These are phyloP conservation scores for Astragalus glycyphyllos DNA, from an alignment of 306 rosid species.

Conservation along the genomic window DNA sequence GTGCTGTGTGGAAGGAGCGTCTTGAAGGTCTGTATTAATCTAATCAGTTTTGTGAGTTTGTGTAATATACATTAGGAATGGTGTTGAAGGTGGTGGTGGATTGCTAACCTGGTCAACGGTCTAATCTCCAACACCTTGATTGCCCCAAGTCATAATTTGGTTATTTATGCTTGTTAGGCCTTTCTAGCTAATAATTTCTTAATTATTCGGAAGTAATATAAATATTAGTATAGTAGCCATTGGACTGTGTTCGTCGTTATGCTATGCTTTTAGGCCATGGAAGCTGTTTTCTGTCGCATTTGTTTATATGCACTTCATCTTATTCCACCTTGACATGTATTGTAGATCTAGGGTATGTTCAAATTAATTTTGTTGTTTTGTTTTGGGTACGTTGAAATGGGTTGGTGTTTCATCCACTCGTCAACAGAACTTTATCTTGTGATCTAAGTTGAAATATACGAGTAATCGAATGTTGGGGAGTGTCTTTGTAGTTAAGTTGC, in stretches of 20 bases:
- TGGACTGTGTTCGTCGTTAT: not conserved
- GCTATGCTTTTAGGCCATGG: not conserved
- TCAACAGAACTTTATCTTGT: not conserved
- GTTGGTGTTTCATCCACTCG: not conserved
- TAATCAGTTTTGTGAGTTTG: constrained; percentile 16
- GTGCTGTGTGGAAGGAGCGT: constrained; percentile 95
- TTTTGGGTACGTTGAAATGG: not conserved
- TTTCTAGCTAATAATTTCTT: constrained; percentile 11
- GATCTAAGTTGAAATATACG: not conserved
- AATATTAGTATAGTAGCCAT: not conserved
- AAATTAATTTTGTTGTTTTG: not conserved
- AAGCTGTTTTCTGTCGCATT: constrained; percentile 24
- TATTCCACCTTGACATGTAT: constrained; percentile 21
- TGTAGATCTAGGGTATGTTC: not conserved
- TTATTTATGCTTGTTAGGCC: constrained; percentile 1
- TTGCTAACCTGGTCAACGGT: constrained; percentile 9
- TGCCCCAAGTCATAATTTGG: constrained; percentile 6
- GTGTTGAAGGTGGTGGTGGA: constrained; percentile 4
- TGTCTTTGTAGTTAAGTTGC: not conserved
- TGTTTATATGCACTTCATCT: constrained; percentile 3
- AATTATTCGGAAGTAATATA: not conserved
- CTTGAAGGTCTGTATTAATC: constrained; percentile 76
- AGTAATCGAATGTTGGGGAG: not conserved
- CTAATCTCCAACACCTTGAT: constrained; percentile 1
- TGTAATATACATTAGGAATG: constrained; percentile 20